Conservation (phyloP, 495 filamentous ascomycete species). For the Tuber umbilicatum region DNA sequence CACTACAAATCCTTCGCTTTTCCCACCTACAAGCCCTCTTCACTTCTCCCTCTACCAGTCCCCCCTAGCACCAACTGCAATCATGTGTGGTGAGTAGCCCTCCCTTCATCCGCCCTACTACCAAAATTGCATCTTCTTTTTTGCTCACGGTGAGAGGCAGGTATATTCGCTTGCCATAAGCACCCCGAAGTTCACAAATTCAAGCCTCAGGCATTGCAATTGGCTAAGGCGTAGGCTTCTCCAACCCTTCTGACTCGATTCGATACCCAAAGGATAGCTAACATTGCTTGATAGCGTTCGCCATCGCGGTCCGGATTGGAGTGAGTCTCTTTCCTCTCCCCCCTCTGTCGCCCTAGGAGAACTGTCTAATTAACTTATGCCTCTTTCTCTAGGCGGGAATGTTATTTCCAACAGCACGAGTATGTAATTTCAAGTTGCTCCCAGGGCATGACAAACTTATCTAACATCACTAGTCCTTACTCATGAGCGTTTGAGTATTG, state of each 20-base stretch:
- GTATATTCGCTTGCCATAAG: conserved; percentile 95
- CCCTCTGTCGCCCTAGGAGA: background rate
- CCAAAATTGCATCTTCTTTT: background rate
- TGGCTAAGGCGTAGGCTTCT: conserved; percentile 80
- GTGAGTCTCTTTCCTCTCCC: conserved; percentile 52
- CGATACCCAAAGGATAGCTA: conserved; percentile 16
- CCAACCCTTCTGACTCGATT: background rate
- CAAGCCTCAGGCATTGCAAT: conserved; percentile 90
- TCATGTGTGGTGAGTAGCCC: conserved; percentile 39
- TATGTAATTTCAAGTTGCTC: conserved; percentile 45
- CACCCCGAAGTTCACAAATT: conserved; percentile 94
- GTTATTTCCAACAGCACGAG: conserved; percentile 82
- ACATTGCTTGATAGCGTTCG: conserved; percentile 62
- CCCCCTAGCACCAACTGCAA: background rate
- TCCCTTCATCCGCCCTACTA: conserved; percentile 9
- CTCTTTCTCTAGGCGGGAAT: conserved; percentile 64
- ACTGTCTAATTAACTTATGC: conserved; percentile 6
- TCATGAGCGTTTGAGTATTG: conserved; percentile 94
- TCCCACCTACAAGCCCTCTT: background rate
- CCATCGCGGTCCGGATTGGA: conserved; percentile 98
- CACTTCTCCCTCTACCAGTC: background rate
- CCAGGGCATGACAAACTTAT: conserved; percentile 33
- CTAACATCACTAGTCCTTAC: conserved; percentile 65
- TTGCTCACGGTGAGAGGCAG: conserved; percentile 42
- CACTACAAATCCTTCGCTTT: background rate